These are phyloP conservation scores for Fusarium mundagurra DNA, from an alignment of 2,329 filamentous ascomycete genomes.

Conservation along the genomic window DNA sequence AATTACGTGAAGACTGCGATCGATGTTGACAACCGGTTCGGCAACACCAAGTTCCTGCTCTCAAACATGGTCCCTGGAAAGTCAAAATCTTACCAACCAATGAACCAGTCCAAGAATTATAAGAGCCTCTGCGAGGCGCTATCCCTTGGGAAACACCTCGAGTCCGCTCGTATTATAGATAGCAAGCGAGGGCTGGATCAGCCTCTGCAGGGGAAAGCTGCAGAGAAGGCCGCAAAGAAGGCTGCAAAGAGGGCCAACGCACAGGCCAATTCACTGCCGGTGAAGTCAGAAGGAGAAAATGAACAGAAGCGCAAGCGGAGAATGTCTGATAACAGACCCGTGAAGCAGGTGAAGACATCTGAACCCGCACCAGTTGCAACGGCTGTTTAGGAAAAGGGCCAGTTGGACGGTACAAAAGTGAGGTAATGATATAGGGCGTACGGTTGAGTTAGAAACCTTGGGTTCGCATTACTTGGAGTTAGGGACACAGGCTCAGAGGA, in stretches of 20 bases:
- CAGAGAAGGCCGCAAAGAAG: constrained; percentile 50
- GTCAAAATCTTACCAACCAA: constrained; percentile 66
- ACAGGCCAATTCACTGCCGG: constrained; percentile 59
- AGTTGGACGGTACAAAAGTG: not conserved
- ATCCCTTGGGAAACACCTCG: constrained; percentile 69
- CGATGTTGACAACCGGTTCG: constrained; percentile 84
- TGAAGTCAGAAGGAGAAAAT: constrained; percentile 49
- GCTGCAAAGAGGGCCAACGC: constrained; percentile 48
- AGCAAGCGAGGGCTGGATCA: constrained; percentile 67
- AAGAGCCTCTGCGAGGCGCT: constrained; percentile 72
- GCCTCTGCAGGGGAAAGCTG: constrained; percentile 52
- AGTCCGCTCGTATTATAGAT: constrained; percentile 74
- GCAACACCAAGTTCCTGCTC: constrained; percentile 93
- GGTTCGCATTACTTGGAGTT: constrained; percentile 38
- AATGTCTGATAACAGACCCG: constrained; percentile 49
- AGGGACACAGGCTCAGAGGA: constrained; percentile 3
- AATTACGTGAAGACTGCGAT: constrained; percentile 79
- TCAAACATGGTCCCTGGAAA: constrained; percentile 88
- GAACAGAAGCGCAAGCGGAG: constrained; percentile 48
- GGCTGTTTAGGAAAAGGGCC: not conserved
- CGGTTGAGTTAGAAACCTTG: constrained; percentile 9
- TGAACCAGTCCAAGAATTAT: constrained; percentile 77
- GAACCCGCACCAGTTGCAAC: constrained; percentile 41
- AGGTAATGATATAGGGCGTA: constrained; percentile 1
- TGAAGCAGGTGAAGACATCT: constrained; percentile 27